Conservation (phyloP, 805 yeast genomes). For the Candida arabinofermentans region DNA sequence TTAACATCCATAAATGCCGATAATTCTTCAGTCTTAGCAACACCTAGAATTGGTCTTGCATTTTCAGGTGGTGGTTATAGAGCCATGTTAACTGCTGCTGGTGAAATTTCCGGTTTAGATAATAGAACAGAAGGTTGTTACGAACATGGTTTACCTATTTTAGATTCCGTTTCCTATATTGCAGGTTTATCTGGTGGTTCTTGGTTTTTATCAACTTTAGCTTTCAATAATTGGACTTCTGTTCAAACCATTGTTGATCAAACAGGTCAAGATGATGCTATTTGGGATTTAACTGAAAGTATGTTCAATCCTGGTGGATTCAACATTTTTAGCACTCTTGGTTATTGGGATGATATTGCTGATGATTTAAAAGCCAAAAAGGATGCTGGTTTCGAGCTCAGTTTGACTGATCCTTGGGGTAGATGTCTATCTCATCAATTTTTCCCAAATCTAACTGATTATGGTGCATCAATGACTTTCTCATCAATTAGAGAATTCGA, state of each 20-base stretch:
- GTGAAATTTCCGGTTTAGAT: conserved; percentile 75
- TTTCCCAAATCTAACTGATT: conserved; percentile 54
- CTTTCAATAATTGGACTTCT: conserved; percentile 67
- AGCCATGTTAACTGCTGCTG: conserved; percentile 85
- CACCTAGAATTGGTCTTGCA: conserved; percentile 50
- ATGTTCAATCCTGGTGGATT: conserved; percentile 62
- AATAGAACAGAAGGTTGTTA: conserved; percentile 56
- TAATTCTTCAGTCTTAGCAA: conserved; percentile 33
- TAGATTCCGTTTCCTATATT: conserved; percentile 67
- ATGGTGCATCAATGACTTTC: conserved; percentile 62
- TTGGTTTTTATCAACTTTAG: conserved; percentile 72
- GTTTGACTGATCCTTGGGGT: conserved; percentile 79
- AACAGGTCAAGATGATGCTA: conserved; percentile 35
- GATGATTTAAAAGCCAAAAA: conserved; percentile 49
- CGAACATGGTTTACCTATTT: conserved; percentile 62
- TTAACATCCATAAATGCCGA: conserved; percentile 15
- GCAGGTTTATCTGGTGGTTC: conserved; percentile 83
- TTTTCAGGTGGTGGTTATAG: conserved; percentile 89
- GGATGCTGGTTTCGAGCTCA: conserved; percentile 63
- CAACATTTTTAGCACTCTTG: conserved; percentile 46
- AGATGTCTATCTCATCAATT: conserved; percentile 70
- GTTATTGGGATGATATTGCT: conserved; percentile 50
- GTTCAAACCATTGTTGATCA: conserved; percentile 53
- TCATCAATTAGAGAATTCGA: conserved; percentile 55
- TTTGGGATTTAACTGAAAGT: conserved; percentile 68